Conservation (phyloP, 495 filamentous ascomycete genomes). For the Hypomontagnella monticulosa region DNA sequence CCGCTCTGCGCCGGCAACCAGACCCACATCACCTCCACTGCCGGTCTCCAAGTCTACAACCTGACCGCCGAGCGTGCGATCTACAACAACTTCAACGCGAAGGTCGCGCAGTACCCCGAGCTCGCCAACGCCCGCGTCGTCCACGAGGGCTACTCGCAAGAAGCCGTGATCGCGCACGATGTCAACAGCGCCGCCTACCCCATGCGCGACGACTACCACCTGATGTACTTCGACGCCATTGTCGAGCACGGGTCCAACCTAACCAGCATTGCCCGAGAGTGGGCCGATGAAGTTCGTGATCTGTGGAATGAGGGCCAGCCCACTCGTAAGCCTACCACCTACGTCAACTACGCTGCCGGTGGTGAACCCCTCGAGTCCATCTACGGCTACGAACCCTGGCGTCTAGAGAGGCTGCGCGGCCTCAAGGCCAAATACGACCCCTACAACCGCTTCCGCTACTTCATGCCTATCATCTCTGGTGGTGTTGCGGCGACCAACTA, state of each 20-base stretch:
- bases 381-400: constrained; percentile 60
- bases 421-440: constrained; percentile 54
- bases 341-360: constrained; percentile 59
- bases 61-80: neutral
- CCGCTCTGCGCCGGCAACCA: too few species aligned
- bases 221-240: constrained; percentile 29
- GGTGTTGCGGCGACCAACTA: too few species aligned
- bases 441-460: neutral
- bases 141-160: constrained; percentile 49
- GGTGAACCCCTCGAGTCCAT: constrained; percentile 49
- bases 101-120: constrained; percentile 8
- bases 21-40: too few species aligned
- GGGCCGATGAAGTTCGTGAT: constrained; percentile 36
- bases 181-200: constrained; percentile 46
- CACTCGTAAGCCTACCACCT: constrained; percentile 41
- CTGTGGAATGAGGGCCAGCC: constrained; percentile 32
- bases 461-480: too few species aligned
- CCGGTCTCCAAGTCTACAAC: too few species aligned
- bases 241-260: constrained; percentile 31
- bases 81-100: constrained; percentile 17
- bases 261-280: neutral
- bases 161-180: constrained; percentile 42
- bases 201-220: constrained; percentile 27
- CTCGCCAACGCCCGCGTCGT: constrained; percentile 37
- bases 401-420: constrained; percentile 47